Percentiles rank a stretch among this genome's conserved stretches.
These are phyloP conservation scores for Leccinum fuscescens DNA, from an alignment of 1,284 basidiomycete species.

Conservation along the genomic window DNA sequence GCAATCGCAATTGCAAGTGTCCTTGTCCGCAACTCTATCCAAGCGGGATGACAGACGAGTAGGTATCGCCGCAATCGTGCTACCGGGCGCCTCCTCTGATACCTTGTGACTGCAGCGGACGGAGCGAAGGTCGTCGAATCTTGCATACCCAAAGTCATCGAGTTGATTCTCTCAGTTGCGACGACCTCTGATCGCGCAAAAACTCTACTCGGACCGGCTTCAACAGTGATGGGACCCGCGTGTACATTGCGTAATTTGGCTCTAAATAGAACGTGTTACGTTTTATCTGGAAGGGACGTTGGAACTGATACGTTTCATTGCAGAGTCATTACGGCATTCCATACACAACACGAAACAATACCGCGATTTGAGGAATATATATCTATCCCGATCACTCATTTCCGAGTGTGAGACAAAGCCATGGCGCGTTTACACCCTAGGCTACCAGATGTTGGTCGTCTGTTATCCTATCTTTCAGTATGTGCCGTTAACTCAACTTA, in stretches of 20 bases:
- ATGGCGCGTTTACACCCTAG: conserved; percentile 17
- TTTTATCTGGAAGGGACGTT: too few species aligned
- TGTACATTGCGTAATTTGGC: background rate
- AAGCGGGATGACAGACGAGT: conserved; percentile 6
- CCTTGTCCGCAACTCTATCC: too few species aligned
- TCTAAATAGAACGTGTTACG: background rate
- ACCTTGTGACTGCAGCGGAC: conserved; percentile 7
- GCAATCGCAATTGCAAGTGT: too few species aligned
- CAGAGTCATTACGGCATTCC: too few species aligned
- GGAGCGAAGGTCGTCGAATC: conserved; percentile 13
- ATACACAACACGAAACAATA: conserved; percentile 1
- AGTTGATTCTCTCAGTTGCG: too few species aligned
- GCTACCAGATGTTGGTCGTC: conserved; percentile 16
- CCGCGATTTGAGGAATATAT: conserved; percentile 18
- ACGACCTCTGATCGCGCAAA: too few species aligned
- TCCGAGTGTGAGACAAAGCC: conserved; percentile 13
- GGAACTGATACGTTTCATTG: too few species aligned
- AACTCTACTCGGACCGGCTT: conserved; percentile 6
- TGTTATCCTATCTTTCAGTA: background rate
- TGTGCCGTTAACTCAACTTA: background rate
- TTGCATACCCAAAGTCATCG: background rate
- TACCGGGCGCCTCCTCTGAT: background rate
- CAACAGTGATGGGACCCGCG: conserved; percentile 21
- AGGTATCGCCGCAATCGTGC: too few species aligned
- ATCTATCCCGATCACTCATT: conserved; percentile 18